phyloP scores from a whole-genome alignment of 345 rosid genomes.

The Punica granatum region DNA sequence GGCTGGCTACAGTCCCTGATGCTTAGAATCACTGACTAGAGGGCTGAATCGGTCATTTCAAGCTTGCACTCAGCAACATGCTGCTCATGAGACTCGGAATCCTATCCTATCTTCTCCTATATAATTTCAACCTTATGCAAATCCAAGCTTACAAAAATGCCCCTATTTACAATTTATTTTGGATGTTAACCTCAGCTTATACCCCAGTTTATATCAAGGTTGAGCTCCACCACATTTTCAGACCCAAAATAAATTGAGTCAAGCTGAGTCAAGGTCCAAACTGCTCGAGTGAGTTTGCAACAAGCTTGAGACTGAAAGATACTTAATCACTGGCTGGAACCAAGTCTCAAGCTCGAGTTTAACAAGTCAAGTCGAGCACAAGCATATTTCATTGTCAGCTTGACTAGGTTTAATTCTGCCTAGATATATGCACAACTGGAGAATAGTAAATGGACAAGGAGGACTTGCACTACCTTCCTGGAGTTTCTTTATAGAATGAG shows the following conservation, averaged over 20 bases:
- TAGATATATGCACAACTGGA: neutral
- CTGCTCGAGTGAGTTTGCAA: neutral
- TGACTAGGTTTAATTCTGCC: neutral
- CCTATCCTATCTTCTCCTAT: neutral
- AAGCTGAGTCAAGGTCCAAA: neutral
- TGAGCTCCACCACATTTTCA: neutral
- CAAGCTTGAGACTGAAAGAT: neutral
- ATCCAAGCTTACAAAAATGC: neutral
- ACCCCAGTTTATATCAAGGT: neutral
- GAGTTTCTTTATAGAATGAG: constrained; percentile 41
- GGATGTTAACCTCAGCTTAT: neutral
- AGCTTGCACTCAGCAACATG: neutral
- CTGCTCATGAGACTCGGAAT: neutral
- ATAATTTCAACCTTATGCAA: no score
- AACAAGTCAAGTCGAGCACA: neutral
- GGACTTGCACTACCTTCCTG: constrained; percentile 47
- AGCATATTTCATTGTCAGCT: neutral
- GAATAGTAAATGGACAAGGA: neutral
- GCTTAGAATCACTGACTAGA: neutral
- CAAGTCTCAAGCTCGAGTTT: neutral
- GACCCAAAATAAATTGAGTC: neutral
- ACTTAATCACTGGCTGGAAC: neutral
- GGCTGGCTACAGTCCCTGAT: neutral
- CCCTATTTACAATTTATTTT: neutral
- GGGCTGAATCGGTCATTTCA: neutral